Evolutionary conservation across 257 asterid species (phyloP).

Genomic region (Pogostemon cablin): DNA sequence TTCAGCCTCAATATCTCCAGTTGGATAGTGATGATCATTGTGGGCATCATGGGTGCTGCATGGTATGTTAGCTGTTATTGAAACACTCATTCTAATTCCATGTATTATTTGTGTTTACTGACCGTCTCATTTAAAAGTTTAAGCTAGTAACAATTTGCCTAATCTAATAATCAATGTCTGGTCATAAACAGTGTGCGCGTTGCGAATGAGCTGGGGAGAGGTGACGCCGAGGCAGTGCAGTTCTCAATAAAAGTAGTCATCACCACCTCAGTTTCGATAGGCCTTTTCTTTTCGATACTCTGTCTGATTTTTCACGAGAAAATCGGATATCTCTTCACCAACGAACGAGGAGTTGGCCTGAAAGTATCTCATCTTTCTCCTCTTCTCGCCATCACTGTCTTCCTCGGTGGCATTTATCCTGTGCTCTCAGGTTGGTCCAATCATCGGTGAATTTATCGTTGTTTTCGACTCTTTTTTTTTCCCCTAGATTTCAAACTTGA

Average conservation of each 20-base stretch:
- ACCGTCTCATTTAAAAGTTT: too few relatives aligned
- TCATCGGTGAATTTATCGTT: not conserved
- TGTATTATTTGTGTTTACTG: too few relatives aligned
- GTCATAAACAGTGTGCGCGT: constrained; percentile 48
- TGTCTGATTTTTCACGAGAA: constrained; percentile 47
- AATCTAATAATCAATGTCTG: too few relatives aligned
- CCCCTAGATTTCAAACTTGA: not conserved
- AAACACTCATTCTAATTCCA: too few relatives aligned
- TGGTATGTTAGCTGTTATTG: constrained; percentile 37
- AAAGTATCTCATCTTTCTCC: constrained; percentile 52
- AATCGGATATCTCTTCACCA: constrained; percentile 54
- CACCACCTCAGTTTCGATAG: constrained; percentile 46
- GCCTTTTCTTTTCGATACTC: constrained; percentile 42
- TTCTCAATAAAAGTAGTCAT: constrained; percentile 56
- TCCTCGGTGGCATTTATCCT: constrained; percentile 61
- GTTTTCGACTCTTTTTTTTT: not conserved
- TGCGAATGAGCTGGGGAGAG: constrained; percentile 69
- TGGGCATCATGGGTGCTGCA: constrained; percentile 68
- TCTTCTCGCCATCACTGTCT: constrained; percentile 53
- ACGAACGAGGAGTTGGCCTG: constrained; percentile 44
- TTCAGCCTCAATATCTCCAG: constrained; percentile 56
- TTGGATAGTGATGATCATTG: constrained; percentile 59
- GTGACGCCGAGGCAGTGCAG: constrained; percentile 55
- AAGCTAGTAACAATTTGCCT: too few relatives aligned
- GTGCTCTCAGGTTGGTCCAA: constrained; percentile 52